These are phyloP conservation scores for Meira miltonrushii DNA, from an alignment of 1,284 basidiomycete species.

Conservation along the genomic window DNA sequence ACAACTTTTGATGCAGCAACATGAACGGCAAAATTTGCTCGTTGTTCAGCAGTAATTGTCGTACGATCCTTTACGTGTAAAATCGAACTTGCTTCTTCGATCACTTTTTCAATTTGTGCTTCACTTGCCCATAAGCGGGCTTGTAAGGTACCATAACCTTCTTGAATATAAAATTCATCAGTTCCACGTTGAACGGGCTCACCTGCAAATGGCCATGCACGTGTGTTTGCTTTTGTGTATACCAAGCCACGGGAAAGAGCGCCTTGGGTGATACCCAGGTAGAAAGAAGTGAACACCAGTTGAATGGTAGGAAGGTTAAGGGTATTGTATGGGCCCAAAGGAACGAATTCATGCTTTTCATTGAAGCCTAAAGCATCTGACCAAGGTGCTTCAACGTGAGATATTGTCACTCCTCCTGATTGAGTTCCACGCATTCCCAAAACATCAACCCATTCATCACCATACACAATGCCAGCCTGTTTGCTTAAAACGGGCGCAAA, in stretches of 20 bases:
- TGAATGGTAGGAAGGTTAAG: constrained; percentile 52
- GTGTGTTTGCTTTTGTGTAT: constrained; percentile 49
- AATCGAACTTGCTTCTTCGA: constrained; percentile 26
- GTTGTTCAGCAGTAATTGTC: constrained; percentile 41
- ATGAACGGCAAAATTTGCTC: constrained; percentile 47
- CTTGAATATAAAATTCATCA: constrained; percentile 52
- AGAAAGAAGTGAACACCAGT: constrained; percentile 50
- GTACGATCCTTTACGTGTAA: constrained; percentile 29
- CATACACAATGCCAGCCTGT: constrained; percentile 45
- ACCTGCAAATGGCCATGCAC: constrained; percentile 49
- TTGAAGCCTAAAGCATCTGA: constrained; percentile 41
- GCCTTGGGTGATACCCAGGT: constrained; percentile 52
- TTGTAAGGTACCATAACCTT: constrained; percentile 48
- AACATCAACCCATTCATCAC: constrained; percentile 52
- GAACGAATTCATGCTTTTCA: constrained; percentile 28
- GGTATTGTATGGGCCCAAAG: constrained; percentile 49
- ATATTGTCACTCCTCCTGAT: constrained; percentile 43
- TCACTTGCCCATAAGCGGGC: constrained; percentile 48
- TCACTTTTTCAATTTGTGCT: constrained; percentile 42
- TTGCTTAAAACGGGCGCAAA: constrained; percentile 48
- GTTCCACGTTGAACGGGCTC: constrained; percentile 31
- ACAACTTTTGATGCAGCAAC: constrained; percentile 50
- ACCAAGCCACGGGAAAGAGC: constrained; percentile 38
- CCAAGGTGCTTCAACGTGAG: constrained; percentile 42
- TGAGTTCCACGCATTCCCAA: constrained; percentile 52